phyloP scores from a whole-genome alignment of 345 rosid species.

The Eucalyptus camaldulensis region DNA sequence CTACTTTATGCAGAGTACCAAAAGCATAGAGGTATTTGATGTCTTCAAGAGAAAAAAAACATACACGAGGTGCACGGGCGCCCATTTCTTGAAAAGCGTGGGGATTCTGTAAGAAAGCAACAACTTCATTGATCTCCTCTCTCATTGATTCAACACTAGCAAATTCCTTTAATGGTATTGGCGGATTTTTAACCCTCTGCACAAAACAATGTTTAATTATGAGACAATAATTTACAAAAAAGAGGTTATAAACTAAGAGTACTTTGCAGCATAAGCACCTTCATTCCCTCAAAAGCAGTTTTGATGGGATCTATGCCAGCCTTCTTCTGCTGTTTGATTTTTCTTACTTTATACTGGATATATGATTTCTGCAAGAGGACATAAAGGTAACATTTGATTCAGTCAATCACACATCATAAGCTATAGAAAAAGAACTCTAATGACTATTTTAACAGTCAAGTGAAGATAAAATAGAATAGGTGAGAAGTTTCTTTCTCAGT shows the following conservation, averaged over 20 bases:
- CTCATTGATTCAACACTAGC: conserved; percentile 94
- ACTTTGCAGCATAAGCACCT: conserved; percentile 22
- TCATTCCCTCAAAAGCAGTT: conserved; percentile 86
- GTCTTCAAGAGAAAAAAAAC: conserved; percentile 7
- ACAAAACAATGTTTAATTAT: not conserved
- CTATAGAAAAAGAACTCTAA: not conserved
- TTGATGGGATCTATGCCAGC: conserved; percentile 85
- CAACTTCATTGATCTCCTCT: conserved; percentile 95
- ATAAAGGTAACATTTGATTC: not conserved
- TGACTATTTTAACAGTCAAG: not conserved
- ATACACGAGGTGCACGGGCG: conserved; percentile 90
- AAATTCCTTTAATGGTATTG: conserved; percentile 76
- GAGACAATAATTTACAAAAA: not conserved
- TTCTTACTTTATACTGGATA: conserved; percentile 36
- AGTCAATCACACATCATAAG: not conserved
- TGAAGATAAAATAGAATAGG: not conserved
- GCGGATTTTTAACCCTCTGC: conserved; percentile 95
- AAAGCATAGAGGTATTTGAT: not conserved
- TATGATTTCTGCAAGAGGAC: conserved; percentile 55
- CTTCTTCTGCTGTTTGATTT: conserved; percentile 51
- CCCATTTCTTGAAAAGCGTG: conserved; percentile 92
- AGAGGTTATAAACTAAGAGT: not conserved
- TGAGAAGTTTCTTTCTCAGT: not conserved
- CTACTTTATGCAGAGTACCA: not conserved
- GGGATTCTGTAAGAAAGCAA: conserved; percentile 90